Evolutionary conservation across 192 early-diverging fungal genomes (phyloP).

Genomic region (Gamsiella multidivaricata): DNA sequence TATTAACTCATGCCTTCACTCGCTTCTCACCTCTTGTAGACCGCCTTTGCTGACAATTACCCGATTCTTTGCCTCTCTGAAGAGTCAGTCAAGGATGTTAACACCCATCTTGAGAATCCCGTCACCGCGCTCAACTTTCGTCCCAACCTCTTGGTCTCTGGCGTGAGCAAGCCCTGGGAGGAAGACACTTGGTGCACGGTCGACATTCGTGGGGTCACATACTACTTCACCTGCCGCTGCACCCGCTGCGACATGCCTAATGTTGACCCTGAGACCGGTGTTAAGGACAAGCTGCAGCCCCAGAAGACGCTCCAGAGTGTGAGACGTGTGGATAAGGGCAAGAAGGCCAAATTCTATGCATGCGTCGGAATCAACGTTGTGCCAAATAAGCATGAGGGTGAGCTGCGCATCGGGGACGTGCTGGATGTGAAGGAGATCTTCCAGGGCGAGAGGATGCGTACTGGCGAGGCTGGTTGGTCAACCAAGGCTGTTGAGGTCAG

Average conservation of each 20-base stretch:
- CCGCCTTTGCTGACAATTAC: constrained; percentile 82
- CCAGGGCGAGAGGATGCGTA: constrained; percentile 38
- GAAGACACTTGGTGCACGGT: constrained; percentile 79
- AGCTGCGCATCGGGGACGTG: constrained; percentile 35
- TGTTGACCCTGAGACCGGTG: constrained; percentile 63
- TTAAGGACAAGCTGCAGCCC: constrained; percentile 63
- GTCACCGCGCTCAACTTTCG: constrained; percentile 73
- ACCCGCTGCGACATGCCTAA: constrained; percentile 73
- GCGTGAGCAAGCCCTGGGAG: constrained; percentile 62
- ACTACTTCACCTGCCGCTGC: constrained; percentile 67
- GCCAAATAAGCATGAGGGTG: constrained; percentile 31
- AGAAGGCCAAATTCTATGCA: constrained; percentile 54
- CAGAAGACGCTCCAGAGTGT: constrained; percentile 63
- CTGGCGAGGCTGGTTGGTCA: constrained; percentile 27
- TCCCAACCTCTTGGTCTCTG: constrained; percentile 77
- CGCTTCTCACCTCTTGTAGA: constrained; percentile 52
- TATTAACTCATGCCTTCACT: too few relatives aligned
- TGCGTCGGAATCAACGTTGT: constrained; percentile 61
- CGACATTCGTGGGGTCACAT: constrained; percentile 55
- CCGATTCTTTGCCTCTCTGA: constrained; percentile 75
- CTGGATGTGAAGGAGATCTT: constrained; percentile 48
- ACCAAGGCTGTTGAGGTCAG: constrained; percentile 31
- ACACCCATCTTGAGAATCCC: constrained; percentile 61
- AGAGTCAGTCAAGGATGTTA: constrained; percentile 71
- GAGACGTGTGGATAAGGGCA: constrained; percentile 61